Base-by-base conservation (phyloP, 306 rosid genomes). In the Trifolium fragiferum region DNA sequence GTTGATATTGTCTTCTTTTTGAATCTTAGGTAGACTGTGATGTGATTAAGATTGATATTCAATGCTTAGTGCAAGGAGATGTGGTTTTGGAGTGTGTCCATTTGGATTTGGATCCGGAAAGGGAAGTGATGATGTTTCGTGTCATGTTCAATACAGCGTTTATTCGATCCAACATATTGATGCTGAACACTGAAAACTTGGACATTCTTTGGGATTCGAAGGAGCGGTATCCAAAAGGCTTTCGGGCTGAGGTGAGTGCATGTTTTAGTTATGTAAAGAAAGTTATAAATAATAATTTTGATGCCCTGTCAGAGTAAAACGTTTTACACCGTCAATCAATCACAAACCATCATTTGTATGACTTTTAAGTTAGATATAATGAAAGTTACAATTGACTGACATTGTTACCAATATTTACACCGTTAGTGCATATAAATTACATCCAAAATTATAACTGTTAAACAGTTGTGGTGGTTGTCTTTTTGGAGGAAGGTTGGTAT, bases 91-190 rank as follows among this genome's bases (percentile, higher is more conserved):
- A 94, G 87, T 94, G 98, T 76, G 96, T 89, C 51, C 97, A 94
- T 81, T 84, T 91, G 85, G 98, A 89, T 78, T 82, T 84, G 80
- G 94, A 93, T 83, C 88, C 86, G 0, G 97, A 91, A 73, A 94
- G 97, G 88, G 98, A 94, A 82, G 90, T 94, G 43, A 94, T 94
- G 98, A 94, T 94, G 98, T 94, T 94, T 70, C 96, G 97, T 13
- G 78, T 94, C 53, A 90, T 94, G 97, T 94, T 94, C 78, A 91
- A 88, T 75, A 94, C 98, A 0, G 96, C 98, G 14, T 94, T 94
- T 82, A 91, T 94, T 74, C 91, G 98, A 66, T 94, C 98, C 44
- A 94, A 94, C 75, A 88, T 94, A 75, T 68, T 94, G 82, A 94
- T 94, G 89, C 83, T 94, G 75, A 88, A 83, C 72, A 47, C 93